Conservation (phyloP, 2,329 filamentous ascomycete genomes). For the Xylariaceae sp. region DNA sequence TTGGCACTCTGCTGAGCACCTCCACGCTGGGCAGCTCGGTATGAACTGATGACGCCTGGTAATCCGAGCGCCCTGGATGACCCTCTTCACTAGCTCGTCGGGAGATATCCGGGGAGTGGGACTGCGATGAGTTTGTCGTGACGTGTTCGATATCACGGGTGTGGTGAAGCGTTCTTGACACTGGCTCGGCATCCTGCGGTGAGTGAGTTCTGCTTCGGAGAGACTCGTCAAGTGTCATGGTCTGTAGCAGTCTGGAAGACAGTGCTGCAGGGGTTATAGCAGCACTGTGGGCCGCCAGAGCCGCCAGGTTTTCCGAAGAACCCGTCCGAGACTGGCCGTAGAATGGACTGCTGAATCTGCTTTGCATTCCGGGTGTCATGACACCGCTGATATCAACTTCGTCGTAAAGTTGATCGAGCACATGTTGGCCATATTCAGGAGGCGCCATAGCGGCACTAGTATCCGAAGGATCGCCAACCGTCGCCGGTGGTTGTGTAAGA, state of each 20-base stretch:
- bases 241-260: conserved; percentile 69
- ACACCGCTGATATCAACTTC: conserved; percentile 79
- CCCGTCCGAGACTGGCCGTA: conserved; percentile 66
- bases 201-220: conserved; percentile 43
- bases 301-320: conserved; percentile 75
- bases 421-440: conserved; percentile 87
- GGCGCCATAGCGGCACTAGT: conserved; percentile 61
- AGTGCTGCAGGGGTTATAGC: conserved; percentile 50
- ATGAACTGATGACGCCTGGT: conserved; percentile 48
- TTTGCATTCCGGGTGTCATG: conserved; percentile 59
- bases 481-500: conserved; percentile 55
- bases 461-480: conserved; percentile 41
- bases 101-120: conserved; percentile 46
- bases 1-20: conserved; percentile 68
- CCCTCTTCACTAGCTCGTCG: conserved; percentile 51
- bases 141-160: conserved; percentile 34
- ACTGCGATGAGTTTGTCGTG: conserved; percentile 38
- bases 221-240: conserved; percentile 54
- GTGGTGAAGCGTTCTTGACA: conserved; percentile 42
- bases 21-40: conserved; percentile 56
- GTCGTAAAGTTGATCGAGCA: conserved; percentile 85
- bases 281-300: conserved; percentile 48
- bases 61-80: conserved; percentile 39
- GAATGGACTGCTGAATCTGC: conserved; percentile 78
- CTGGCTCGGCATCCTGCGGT: conserved; percentile 42